Base-by-base conservation (phyloP, 1,139 yeast genomes). In the Kluyveromyces sp. region DNA sequence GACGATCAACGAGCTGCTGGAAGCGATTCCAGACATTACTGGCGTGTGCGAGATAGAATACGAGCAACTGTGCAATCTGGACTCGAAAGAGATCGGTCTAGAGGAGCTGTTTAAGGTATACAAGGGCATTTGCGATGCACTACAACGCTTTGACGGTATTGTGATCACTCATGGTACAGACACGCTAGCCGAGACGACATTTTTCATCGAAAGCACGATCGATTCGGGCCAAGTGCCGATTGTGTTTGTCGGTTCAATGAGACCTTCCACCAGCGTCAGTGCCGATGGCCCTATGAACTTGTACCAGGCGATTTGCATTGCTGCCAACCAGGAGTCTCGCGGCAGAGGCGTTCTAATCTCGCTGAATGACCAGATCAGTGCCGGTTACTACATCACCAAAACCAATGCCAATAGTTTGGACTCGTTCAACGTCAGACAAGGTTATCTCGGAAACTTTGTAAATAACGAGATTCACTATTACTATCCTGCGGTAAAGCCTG, bases 81-180 rank as follows among this genome's bases (percentile, higher is more conserved):
- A 80, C 55, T 79, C 85, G 3, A 78, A 78, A 53, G 83, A 80
- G 53, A 68, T 80, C 29, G 73, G 77, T 32, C 69, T 74, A 16
- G 53, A 60, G 1, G 64, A 65, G 40, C 50, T 70, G 17, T 50
- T 61, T 40, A 54, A 60, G 33, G 57, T 70, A 13, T 68, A 74
- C 46, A 69, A 72, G 47, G 77, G 77, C 16, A 56, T 70, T 17
- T 54, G 62, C n/a, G 58, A 58, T 20, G 60, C 69, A 2, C 55
- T 70, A 37, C 68, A 68, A 44, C 73, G 69, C 48, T 63, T 74
- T 46, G 67, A 66, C 36, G 68, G 73, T 3, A 75, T 74, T 46
- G 86, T 80, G 25, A 75, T 80, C 34, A 80, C 86, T 1, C 87
- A 80, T 57, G 87, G 87, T 12, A 80, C 87, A 2, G 87, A 80